A percentile compares a stretch with the other conserved stretches of the same genome.
These are phyloP conservation scores for Botrytis medusae DNA, from an alignment of 2,329 filamentous ascomycete species.

Conservation along the genomic window DNA sequence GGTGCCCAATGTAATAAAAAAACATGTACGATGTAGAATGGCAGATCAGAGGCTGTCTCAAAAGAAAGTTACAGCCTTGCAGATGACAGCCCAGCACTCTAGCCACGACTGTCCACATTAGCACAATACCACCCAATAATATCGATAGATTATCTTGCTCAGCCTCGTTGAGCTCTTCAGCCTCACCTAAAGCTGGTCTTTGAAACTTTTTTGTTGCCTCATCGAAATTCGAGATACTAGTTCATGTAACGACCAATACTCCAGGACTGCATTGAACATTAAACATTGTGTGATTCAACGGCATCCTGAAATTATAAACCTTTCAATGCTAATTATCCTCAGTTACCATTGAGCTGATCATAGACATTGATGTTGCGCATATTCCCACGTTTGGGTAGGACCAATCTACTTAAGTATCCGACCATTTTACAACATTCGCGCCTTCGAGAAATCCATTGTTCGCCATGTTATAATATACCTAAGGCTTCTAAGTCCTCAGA, in stretches of 20 bases:
- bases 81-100: neutral
- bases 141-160: neutral
- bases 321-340: neutral
- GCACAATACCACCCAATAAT: neutral
- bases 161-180: neutral
- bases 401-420: slow-evolving; percentile 18
- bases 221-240: neutral
- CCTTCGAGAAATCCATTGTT: neutral
- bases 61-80: neutral
- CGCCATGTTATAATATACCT: neutral
- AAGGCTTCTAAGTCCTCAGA: neutral
- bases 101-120: neutral
- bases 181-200: neutral
- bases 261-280: too few species aligned
- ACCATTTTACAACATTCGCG: neutral
- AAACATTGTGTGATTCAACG: neutral
- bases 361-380: slow-evolving; percentile 33
- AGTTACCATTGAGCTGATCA: neutral
- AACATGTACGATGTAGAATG: neutral
- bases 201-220: neutral
- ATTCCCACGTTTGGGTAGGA: slow-evolving; percentile 21
- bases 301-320: neutral
- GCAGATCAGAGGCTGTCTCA: neutral
- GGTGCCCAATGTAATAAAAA: slow-evolving; percentile 4
- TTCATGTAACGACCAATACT: neutral